Evolutionary conservation across 1,284 basidiomycete genomes (phyloP).

Genomic region (Malassezia psittaci): DNA sequence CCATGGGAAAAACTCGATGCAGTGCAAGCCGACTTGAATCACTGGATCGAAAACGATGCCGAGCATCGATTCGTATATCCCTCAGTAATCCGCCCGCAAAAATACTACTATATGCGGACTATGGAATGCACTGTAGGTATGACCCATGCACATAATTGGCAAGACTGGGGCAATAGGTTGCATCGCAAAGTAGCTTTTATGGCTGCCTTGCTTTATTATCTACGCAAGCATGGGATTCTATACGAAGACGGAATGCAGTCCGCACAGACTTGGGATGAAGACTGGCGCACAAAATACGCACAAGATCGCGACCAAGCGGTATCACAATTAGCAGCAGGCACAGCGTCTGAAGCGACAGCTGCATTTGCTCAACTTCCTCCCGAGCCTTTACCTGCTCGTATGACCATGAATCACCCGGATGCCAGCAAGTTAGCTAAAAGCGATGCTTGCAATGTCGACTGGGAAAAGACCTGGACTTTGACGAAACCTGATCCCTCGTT

Average conservation of each 20-base stretch:
- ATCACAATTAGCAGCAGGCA: not conserved
- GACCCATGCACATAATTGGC: conserved; percentile 43
- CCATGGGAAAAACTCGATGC: conserved; percentile 40
- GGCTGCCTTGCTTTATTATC: conserved; percentile 38
- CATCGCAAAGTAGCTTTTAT: conserved; percentile 38
- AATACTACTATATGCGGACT: conserved; percentile 36
- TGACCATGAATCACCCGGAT: not conserved
- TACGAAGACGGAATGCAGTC: conserved; percentile 17
- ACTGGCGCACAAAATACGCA: not conserved
- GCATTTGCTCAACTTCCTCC: not conserved
- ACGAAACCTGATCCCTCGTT: not conserved
- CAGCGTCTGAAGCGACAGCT: not conserved
- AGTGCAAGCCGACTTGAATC: conserved; percentile 38
- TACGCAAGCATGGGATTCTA: conserved; percentile 41
- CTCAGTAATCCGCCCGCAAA: conserved; percentile 35
- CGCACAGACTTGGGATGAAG: not conserved
- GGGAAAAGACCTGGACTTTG: not conserved
- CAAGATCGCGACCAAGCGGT: not conserved
- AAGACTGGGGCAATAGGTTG: conserved; percentile 43
- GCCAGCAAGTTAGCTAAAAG: not conserved
- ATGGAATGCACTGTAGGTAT: conserved; percentile 41
- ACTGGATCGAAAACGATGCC: conserved; percentile 43
- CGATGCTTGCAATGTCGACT: not conserved
- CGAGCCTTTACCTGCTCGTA: not conserved
- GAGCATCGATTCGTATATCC: conserved; percentile 41